Percentiles rank a stretch among this genome's conserved stretches.
Conservation (phyloP, 306 rosid species). For the Castanea mollissima region DNA sequence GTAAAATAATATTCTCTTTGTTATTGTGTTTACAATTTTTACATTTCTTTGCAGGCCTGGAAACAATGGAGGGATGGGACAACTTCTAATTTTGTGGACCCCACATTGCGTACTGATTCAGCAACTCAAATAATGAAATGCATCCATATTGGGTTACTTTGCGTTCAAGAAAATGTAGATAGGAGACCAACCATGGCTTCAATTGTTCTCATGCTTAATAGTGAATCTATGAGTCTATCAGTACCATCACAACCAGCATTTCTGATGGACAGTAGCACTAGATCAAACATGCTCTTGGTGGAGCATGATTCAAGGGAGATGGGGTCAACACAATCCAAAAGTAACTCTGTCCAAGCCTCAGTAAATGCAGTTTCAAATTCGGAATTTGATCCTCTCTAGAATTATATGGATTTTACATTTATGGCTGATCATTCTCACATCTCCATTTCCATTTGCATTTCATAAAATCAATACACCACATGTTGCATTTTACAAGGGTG, state of each 20-base stretch:
- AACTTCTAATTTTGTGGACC: not conserved
- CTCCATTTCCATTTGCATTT: too few species aligned
- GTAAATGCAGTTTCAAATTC: not conserved
- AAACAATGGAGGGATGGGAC: not conserved
- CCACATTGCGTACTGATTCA: not conserved
- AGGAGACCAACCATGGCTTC: constrained; percentile 19
- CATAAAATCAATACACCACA: too few species aligned
- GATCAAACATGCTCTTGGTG: not conserved
- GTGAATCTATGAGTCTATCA: not conserved
- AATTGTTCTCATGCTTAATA: constrained; percentile 12
- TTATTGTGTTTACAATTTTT: not conserved
- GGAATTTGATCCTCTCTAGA: constrained; percentile 8
- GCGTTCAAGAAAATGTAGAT: constrained; percentile 17
- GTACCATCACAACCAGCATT: not conserved
- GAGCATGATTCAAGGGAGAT: too few species aligned
- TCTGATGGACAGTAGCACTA: not conserved
- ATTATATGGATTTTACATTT: not conserved
- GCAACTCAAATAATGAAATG: constrained; percentile 15
- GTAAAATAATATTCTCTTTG: not conserved
- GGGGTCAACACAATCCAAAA: too few species aligned
- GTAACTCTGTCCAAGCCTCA: not conserved
- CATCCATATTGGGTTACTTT: constrained; percentile 20
- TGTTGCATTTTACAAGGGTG: too few species aligned
- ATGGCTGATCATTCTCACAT: too few species aligned
- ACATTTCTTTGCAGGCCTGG: constrained; percentile 14